A percentile compares a stretch with the other conserved stretches of the same genome.
phyloP scores from a whole-genome alignment of 768 basidiomycete genomes.

The Ramaria rubella region DNA sequence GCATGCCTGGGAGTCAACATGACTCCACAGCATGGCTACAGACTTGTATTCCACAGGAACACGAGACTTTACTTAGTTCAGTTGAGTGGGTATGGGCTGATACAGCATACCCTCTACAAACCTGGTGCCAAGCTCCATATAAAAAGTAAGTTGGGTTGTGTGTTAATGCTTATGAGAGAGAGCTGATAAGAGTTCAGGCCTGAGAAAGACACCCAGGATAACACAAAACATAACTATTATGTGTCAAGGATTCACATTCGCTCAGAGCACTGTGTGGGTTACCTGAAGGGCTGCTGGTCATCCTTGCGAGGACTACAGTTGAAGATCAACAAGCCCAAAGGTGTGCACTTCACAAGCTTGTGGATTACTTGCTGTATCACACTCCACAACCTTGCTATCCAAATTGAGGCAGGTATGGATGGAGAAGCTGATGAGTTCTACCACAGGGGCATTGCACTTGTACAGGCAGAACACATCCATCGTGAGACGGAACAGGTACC shows the following conservation, averaged over 20 bases:
- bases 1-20: conserved; percentile 27
- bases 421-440: conserved; percentile 5
- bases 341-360: conserved; percentile 24
- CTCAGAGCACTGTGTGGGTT: conserved; percentile 36
- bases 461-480: background rate
- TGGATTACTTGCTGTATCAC: conserved; percentile 29
- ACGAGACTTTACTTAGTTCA: conserved; percentile 19
- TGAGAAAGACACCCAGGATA: conserved; percentile 23
- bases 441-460: background rate
- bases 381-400: conserved; percentile 26
- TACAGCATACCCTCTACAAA: too few relatives aligned
- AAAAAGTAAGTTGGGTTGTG: conserved; percentile 7
- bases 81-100: too few relatives aligned
- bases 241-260: conserved; percentile 30
- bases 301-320: conserved; percentile 28
- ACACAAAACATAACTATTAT: conserved; percentile 31
- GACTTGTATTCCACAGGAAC: conserved; percentile 18
- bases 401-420: conserved; percentile 22
- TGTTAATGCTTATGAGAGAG: conserved; percentile 14
- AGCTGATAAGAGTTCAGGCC: conserved; percentile 21
- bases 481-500: too few relatives aligned
- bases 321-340: conserved; percentile 17
- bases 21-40: too few relatives aligned
- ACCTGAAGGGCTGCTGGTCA: conserved; percentile 34
- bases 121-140: background rate